Evolutionary conservation across 179 eudicot genomes (phyloP).

Genomic region (Vitellaria paradoxa): DNA sequence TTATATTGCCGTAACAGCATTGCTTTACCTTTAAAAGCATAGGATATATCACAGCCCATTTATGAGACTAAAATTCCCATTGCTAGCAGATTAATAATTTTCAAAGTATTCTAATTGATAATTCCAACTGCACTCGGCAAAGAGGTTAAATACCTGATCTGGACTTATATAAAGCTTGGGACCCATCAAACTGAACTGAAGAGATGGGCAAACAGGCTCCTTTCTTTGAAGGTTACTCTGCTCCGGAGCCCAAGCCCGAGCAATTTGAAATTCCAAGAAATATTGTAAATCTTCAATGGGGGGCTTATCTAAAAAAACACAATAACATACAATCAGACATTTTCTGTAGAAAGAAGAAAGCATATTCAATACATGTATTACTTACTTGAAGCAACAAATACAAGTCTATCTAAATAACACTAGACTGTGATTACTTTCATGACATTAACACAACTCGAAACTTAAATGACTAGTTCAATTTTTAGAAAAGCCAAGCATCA

Average conservation of each 20-base stretch:
- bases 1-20: too few species aligned
- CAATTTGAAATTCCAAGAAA: slow-evolving; percentile 90
- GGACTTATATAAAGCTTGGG: slow-evolving; percentile 93
- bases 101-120: neutral
- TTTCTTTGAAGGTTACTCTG: slow-evolving; percentile 75
- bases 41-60: neutral
- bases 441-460: neutral
- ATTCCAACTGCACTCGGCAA: neutral
- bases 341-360: neutral
- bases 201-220: slow-evolving; percentile 86
- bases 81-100: neutral
- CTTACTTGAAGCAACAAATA: neutral
- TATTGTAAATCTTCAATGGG: slow-evolving; percentile 98
- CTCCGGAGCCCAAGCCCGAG: slow-evolving; percentile 97
- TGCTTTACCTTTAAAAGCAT: neutral
- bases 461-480: neutral
- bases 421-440: neutral
- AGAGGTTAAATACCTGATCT: slow-evolving; percentile 67
- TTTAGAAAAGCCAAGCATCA: neutral
- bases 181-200: slow-evolving; percentile 99
- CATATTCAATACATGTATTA: neutral
- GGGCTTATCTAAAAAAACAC: slow-evolving; percentile 72
- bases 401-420: neutral
- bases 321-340: slow-evolving; percentile 5
- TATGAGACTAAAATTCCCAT: neutral